phyloP scores from a whole-genome alignment of 1,284 basidiomycete genomes.

The Moesziomyces globuligerus region DNA sequence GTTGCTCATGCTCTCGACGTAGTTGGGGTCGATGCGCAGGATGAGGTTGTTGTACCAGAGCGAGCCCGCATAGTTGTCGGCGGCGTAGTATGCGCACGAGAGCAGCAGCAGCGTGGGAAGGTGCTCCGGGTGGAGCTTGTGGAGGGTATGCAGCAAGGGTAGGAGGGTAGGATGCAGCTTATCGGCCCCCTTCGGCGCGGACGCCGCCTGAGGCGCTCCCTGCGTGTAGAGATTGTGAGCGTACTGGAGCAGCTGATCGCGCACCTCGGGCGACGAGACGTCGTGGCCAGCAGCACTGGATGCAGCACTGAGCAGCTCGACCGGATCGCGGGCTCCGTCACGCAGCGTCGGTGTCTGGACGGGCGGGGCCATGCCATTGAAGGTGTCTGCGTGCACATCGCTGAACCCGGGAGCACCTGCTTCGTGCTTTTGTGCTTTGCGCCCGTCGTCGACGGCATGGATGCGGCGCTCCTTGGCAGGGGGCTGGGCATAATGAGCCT shows the following conservation, averaged over 20 bases:
- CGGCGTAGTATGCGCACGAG: constrained; percentile 63
- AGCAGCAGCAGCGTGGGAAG: constrained; percentile 61
- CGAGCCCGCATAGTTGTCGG: constrained; percentile 57
- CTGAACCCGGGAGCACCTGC: neutral
- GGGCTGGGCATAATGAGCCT: constrained; percentile 35
- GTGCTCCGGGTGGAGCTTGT: constrained; percentile 58
- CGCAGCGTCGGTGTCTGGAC: constrained; percentile 30
- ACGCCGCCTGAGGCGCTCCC: constrained; percentile 23
- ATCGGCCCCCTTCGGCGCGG: constrained; percentile 22
- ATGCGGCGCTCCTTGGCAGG: constrained; percentile 5
- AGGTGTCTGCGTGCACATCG: too few relatives aligned
- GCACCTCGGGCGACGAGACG: constrained; percentile 48
- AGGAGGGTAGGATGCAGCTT: constrained; percentile 60
- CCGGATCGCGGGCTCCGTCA: constrained; percentile 53
- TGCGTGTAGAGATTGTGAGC: constrained; percentile 61
- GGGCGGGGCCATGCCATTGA: constrained; percentile 24
- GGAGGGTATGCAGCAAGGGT: constrained; percentile 61
- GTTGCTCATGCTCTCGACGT: constrained; percentile 70
- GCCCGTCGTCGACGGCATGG: neutral
- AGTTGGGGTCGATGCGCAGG: constrained; percentile 67
- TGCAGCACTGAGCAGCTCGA: constrained; percentile 53
- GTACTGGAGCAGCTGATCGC: constrained; percentile 64
- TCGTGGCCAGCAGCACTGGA: constrained; percentile 51
- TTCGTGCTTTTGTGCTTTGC: neutral
- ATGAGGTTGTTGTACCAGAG: constrained; percentile 68